Percentiles rank a stretch among this genome's conserved stretches.
phyloP scores from a whole-genome alignment of 768 basidiomycete species.

The Amanita jacksonii region DNA sequence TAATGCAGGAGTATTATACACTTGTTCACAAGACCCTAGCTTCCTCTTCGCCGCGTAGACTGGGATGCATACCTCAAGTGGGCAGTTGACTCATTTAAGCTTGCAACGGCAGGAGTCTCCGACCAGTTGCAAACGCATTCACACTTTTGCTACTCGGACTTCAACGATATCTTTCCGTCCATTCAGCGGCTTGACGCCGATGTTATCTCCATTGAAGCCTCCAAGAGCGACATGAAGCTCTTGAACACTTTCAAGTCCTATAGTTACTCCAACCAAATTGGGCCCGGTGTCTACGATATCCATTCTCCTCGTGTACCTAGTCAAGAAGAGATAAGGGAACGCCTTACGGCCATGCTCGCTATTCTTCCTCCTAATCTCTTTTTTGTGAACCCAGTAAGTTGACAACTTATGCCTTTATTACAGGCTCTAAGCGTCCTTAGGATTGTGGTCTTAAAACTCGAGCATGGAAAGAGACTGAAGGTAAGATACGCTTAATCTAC shows the following conservation, averaged over 20 bases:
- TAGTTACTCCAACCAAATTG: slow-evolving; percentile 95
- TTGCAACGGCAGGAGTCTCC: slow-evolving; percentile 91
- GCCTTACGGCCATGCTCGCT: slow-evolving; percentile 74
- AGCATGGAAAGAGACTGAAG: slow-evolving; percentile 97
- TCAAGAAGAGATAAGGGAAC: slow-evolving; percentile 89
- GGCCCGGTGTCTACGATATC: slow-evolving; percentile 98
- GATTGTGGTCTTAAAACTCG: slow-evolving; percentile 99
- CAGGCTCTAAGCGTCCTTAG: slow-evolving; percentile 20
- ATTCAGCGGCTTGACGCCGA: slow-evolving; percentile 97
- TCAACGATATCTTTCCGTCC: slow-evolving; percentile 96
- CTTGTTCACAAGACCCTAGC: slow-evolving; percentile 28
- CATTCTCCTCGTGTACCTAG: slow-evolving; percentile 98
- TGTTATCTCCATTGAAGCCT: slow-evolving; percentile 97
- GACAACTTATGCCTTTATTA: background rate
- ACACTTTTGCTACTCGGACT: slow-evolving; percentile 99
- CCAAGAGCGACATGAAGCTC: slow-evolving; percentile 98
- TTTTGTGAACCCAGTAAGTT: slow-evolving; percentile 78
- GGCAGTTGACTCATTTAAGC: slow-evolving; percentile 99
- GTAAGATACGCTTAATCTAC: slow-evolving; percentile 19
- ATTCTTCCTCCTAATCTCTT: slow-evolving; percentile 75
- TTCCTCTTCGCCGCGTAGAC: slow-evolving; percentile 92
- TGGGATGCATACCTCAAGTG: slow-evolving; percentile 96
- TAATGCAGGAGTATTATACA: slow-evolving; percentile 3
- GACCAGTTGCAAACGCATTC: slow-evolving; percentile 96
- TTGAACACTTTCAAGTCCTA: slow-evolving; percentile 90